Evolutionary conservation across 805 yeast species (phyloP).

Genomic region (Zygosaccharomyces rouxii): DNA sequence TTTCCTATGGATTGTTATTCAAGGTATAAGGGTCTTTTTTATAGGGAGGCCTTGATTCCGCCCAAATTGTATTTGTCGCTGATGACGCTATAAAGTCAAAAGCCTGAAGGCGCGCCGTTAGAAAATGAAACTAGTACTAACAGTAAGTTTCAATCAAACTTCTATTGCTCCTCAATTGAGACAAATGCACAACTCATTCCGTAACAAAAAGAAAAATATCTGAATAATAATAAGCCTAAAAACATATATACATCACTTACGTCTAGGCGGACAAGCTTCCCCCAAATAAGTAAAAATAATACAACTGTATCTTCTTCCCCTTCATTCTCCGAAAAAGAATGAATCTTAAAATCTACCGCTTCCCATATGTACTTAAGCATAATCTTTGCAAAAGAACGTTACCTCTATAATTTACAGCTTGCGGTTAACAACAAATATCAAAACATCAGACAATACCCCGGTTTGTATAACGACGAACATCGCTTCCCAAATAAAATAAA

Average conservation of each 20-base stretch:
- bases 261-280: not conserved
- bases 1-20: not conserved
- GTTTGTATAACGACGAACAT: conserved; percentile 1
- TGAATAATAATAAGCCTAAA: not conserved
- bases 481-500: not conserved
- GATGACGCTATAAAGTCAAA: not conserved
- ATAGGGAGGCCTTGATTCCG: not conserved
- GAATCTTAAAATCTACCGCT: not conserved
- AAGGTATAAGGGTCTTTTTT: not conserved
- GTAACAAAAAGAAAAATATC: not conserved
- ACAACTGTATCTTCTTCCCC: not conserved
- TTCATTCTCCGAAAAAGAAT: not conserved
- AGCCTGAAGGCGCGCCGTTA: conserved; percentile 1
- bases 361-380: not conserved
- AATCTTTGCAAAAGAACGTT: not conserved
- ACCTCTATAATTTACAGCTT: conserved; percentile 3
- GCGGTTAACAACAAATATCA: conserved; percentile 1
- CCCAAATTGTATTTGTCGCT: not conserved
- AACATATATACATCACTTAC: conserved; percentile 1
- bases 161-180: conserved; percentile 1
- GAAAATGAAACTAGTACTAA: conserved; percentile 1
- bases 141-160: not conserved
- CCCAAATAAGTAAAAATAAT: not conserved
- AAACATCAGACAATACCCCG: conserved; percentile 3
- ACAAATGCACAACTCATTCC: not conserved